phyloP scores from a whole-genome alignment of 2,329 filamentous ascomycete genomes.

The Chaetomium olivaceum region DNA sequence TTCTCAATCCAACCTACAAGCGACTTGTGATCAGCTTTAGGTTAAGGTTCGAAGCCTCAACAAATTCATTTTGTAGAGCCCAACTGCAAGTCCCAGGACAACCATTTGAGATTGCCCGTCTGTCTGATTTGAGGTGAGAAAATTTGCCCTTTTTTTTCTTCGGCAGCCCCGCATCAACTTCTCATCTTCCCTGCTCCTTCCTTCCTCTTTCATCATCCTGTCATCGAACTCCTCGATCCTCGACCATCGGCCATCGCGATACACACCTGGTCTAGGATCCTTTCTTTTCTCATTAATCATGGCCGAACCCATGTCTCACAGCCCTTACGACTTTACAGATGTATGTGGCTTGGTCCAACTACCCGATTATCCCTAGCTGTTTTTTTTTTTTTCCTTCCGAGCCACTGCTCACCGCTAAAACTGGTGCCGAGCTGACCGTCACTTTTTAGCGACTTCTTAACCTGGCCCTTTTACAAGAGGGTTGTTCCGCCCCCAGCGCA shows the following conservation, averaged over 20 bases:
- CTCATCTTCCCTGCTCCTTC: slow-evolving; percentile 5
- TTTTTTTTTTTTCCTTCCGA: background rate
- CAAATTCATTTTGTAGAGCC: background rate
- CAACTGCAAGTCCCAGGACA: background rate
- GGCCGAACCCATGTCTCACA: background rate
- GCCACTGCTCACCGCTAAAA: slow-evolving; percentile 29
- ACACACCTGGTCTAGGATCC: background rate
- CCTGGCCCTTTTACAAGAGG: background rate
- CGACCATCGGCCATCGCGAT: slow-evolving; percentile 11
- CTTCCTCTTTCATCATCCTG: slow-evolving; percentile 16
- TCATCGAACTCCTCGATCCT: background rate
- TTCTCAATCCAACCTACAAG: background rate
- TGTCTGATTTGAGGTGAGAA: slow-evolving; percentile 26
- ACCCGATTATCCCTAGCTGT: slow-evolving; percentile 13
- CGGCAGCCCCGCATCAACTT: slow-evolving; percentile 24
- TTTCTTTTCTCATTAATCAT: background rate
- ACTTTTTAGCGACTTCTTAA: slow-evolving; percentile 13
- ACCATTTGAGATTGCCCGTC: slow-evolving; percentile 6
- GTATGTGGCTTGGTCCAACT: slow-evolving; percentile 25
- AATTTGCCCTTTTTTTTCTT: slow-evolving; percentile 17
- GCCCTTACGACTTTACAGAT: background rate
- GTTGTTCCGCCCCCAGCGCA: background rate
- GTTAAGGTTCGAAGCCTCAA: background rate
- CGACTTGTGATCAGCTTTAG: background rate
- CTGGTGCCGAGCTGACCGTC: slow-evolving; percentile 20